Evolutionary conservation across 139 green algal species (phyloP), one percentile per base, ranked within the genome.

Genomic region (Chlorella sp.): DNA sequence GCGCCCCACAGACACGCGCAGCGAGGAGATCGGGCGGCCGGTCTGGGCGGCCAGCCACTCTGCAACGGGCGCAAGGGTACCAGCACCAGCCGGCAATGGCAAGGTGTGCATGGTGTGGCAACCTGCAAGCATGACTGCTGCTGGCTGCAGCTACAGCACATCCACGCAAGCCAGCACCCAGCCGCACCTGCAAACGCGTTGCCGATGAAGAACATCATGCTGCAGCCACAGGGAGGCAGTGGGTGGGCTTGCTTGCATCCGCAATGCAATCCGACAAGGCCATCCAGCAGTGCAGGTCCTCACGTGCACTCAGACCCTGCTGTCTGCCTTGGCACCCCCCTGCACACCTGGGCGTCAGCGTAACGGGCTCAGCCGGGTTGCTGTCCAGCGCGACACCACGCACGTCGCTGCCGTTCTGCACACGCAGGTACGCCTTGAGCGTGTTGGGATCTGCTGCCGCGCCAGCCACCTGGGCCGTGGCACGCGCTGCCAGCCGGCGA

Each of bases 341-440:
- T n/a, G n/a, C 56, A 30, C 58, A 68, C 40, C 44, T 76, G 54
- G 51, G 51, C 11, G 51, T 60, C 51, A 60, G 51, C 7, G 44
- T n/a, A 41, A 74, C 88, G 51, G 70, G 92, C 92, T 76, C 70
- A 24, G 38, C 56, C 0, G 77, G 77, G 40, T 83, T 83, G 28
- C 32, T 91, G 56, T 94, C 90, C 26, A 99, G 87, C 8, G 96
- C 95, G 6, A 99, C 91, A 60, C 97, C 97, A 34, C 97, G 92
- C 32, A 99, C 90, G 83, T 99, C 97, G 32, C 86, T 94, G 43
- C 96, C 96, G 80, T 99, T 98, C 81, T 99, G 96, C 38, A 98
- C 87, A 40, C 87, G 89, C 76, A 90, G 90, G 72, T 89, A 94
- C 1, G 77, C 77, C n/a, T 78, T 78, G 16, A 77, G 65, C 24